These are phyloP conservation scores for Rhodomyrtus psidioides DNA, from an alignment of 441 rosid species.

Conservation along the genomic window DNA sequence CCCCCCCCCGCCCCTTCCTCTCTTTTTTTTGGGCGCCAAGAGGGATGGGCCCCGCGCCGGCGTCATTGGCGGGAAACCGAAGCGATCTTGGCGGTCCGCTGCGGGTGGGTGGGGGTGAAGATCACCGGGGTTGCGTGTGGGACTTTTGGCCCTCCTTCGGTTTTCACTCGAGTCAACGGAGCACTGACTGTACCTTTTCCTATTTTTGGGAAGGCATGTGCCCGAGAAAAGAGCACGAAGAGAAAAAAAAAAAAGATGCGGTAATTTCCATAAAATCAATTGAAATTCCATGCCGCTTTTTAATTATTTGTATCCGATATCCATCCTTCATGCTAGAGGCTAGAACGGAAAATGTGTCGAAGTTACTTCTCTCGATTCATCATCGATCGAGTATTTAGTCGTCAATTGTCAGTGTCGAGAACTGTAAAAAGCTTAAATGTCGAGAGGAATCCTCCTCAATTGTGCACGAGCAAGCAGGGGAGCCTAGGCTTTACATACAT, in stretches of 20 bases:
- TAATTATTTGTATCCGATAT: neutral
- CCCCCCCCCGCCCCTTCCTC: no score
- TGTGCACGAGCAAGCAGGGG: neutral
- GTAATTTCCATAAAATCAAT: neutral
- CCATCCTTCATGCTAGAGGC: no score
- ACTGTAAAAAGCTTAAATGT: neutral
- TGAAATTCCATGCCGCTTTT: neutral
- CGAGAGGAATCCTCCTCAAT: neutral
- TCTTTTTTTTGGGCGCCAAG: no score
- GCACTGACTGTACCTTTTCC: neutral
- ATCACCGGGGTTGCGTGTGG: constrained; percentile 4
- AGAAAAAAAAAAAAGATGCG: neutral
- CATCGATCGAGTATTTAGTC: no score
- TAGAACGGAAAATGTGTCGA: no score
- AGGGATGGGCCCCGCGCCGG: constrained; percentile 19
- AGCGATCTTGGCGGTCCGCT: constrained; percentile 19
- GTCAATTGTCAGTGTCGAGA: no score
- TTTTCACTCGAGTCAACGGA: neutral
- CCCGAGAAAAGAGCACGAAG: rapidly evolving
- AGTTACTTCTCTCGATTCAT: no score
- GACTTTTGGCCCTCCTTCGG: neutral
- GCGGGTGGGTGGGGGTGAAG: neutral
- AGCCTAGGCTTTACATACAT: neutral
- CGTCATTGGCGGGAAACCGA: constrained; percentile 38
- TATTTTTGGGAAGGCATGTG: neutral